Evolutionary conservation across 306 rosid species (phyloP).

Genomic region (Canavalia gladiata): DNA sequence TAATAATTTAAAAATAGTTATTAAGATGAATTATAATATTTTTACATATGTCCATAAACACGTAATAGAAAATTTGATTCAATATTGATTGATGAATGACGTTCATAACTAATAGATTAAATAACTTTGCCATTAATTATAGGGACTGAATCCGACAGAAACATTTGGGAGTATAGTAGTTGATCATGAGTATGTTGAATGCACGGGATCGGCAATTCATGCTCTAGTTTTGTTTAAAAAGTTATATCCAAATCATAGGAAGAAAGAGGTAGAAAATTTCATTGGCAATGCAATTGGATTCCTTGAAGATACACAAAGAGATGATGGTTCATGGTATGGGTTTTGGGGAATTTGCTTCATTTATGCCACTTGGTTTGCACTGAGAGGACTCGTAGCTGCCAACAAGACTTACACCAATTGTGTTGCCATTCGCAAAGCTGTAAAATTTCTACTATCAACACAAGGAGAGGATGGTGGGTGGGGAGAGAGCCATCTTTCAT

Average conservation of each 20-base stretch:
- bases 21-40: no score
- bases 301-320: constrained; percentile 55
- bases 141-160: constrained; percentile 57
- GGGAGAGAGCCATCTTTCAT: constrained; percentile 76
- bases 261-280: constrained; percentile 55
- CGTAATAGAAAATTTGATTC: no score
- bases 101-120: neutral
- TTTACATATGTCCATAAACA: no score
- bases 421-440: constrained; percentile 60
- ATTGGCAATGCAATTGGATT: constrained; percentile 48
- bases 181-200: constrained; percentile 63
- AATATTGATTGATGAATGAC: no score
- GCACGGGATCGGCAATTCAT: constrained; percentile 63
- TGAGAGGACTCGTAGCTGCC: constrained; percentile 68
- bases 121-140: neutral
- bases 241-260: constrained; percentile 55
- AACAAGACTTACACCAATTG: constrained; percentile 63
- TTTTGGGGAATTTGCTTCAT: constrained; percentile 75
- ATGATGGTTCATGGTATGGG: constrained; percentile 65
- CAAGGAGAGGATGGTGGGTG: constrained; percentile 76
- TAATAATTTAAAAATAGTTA: no score
- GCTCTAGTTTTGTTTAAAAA: constrained; percentile 57
- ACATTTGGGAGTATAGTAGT: constrained; percentile 52
- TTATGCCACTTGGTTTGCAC: constrained; percentile 70
- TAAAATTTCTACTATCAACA: constrained; percentile 59